Evolutionary conservation across 2,329 filamentous ascomycete genomes (phyloP), one percentile per base, ranked within the genome.

Genomic region (Fusarium oligoseptatum): DNA sequence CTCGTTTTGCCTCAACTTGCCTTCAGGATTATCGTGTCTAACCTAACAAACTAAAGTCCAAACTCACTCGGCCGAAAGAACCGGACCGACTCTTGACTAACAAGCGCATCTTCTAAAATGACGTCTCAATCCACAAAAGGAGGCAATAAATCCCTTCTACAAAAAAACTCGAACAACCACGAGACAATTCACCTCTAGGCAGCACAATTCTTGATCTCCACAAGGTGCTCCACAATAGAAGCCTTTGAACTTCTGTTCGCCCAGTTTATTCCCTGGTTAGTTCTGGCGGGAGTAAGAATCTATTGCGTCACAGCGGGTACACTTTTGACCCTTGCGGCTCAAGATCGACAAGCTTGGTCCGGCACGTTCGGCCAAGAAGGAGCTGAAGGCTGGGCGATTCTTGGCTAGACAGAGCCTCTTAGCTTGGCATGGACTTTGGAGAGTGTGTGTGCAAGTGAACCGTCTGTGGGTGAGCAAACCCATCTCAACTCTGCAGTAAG

Each of bases 181-280:
- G 57, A 60, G 37, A 32, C 57, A 15, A 7, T 45, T 27, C 10
- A 17, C 17, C n/a, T 61, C 60, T 7, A 63, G 60, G 60, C 60
- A 63, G 45, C 60, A 63, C 45, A 63, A 63, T 63, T 63, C 43
- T 41, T 60, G 6, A 14, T n/a, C 57, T 60, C 57, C 57, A 60
- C 57, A 17, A 14, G 15, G 56, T 41, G 34, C 37, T 29, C 57
- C 57, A 60, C 57, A 60, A 20, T 43, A 60, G 29, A 57, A 24
- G 55, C 29, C 55, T 57, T 15, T 45, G 37, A 39, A 12, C 12
- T 10, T 57, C 24, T 58, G 36, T 14, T 58, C 56, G 15, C 24
- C 57, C 57, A 43, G 57, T 43, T 60, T 60, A 60, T 60, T 60
- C 57, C 57, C 57, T 43, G 56, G n/a, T 37, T 57, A 57, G 52